A percentile compares a stretch with the other conserved stretches of the same genome.
phyloP scores from a whole-genome alignment of 495 filamentous ascomycete species.

The Parathielavia hyrcaniae region DNA sequence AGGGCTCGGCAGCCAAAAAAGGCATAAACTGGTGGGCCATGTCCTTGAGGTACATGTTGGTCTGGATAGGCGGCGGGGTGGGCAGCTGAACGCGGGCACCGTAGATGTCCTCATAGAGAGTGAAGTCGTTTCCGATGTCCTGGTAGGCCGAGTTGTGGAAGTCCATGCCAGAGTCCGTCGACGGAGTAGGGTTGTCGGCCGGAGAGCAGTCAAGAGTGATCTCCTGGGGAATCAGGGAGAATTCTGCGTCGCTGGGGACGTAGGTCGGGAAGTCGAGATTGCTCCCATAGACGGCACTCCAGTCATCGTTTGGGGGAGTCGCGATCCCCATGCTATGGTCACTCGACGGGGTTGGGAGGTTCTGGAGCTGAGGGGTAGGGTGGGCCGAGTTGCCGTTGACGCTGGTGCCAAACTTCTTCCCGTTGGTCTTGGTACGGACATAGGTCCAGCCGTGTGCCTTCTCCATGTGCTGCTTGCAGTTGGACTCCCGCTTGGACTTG shows the following conservation, averaged over 20 bases:
- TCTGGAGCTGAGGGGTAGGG: conserved; percentile 50
- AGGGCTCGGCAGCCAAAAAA: conserved; percentile 32
- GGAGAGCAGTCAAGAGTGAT: conserved; percentile 47
- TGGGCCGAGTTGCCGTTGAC: conserved; percentile 33
- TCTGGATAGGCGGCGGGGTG: conserved; percentile 34
- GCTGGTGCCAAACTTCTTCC: conserved; percentile 45
- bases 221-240: conserved; percentile 37
- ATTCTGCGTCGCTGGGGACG: conserved; percentile 34
- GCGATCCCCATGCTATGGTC: conserved; percentile 38
- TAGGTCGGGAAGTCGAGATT: conserved; percentile 41
- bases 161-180: conserved; percentile 40
- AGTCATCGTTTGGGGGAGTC: conserved; percentile 39
- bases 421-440: conserved; percentile 82
- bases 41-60: conserved; percentile 36
- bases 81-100: conserved; percentile 42
- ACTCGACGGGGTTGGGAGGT: conserved; percentile 46
- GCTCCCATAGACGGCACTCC: conserved; percentile 28
- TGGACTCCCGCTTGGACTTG: conserved; percentile 90
- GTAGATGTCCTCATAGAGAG: conserved; percentile 53
- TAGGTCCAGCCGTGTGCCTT: conserved; percentile 91
- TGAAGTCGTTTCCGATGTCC: conserved; percentile 41
- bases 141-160: conserved; percentile 41
- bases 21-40: conserved; percentile 33
- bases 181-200: conserved; percentile 43
- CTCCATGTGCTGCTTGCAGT: conserved; percentile 99